Evolutionary conservation across 495 filamentous ascomycete species (phyloP), one percentile per base, ranked within the genome.

Genomic region (Podospora fimiseda): DNA sequence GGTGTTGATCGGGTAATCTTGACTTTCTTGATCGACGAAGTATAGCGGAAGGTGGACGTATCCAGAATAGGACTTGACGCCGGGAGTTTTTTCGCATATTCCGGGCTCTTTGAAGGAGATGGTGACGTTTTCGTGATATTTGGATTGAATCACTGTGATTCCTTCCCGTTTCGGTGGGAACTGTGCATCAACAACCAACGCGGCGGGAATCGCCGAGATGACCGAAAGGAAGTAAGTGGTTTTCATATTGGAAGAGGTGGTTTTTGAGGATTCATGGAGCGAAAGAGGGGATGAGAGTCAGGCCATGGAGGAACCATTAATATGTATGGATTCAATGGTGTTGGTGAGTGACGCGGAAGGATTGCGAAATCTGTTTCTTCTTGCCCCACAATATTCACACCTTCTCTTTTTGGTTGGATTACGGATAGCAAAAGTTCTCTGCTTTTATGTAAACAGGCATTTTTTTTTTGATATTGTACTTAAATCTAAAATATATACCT

Each of bases 1-100:
- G 16, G 78, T 86, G 62, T 87, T 85, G 52, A 86, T 81, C 22
- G 77, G 70, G 60, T 85, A 86, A 15, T 76, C 64, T 43, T 73
- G 74, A 2, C 57, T 60, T 11, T 33, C 27, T 5, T 33, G 6
- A 2, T 65, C 56, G 40, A 59, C 55, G 3, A 58, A 43, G 30
- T 46, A 41, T 13, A 62, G 61, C 2, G 64, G 65, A 20, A 75
- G 65, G 46, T 78, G 68, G 14, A 75, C 68, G 55, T 74, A 74
- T 47, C 70, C 73, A 38, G 65, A 65, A 52, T 70, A 76, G 23
- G 73, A 79, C 67, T 66, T 75, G 27, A 59, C 55, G 14, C 50
- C 59, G 0, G 54, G 56, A 14, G 57, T 58, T 13, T 60, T 61
- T 24, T 65, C 63, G 47, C 63, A 68, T 49, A 68, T 41, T 4